A percentile compares a stretch with the other conserved stretches of the same genome.
These are phyloP conservation scores for Aureobasidium sp. DNA, from an alignment of 2,329 filamentous ascomycete species.

Conservation along the genomic window DNA sequence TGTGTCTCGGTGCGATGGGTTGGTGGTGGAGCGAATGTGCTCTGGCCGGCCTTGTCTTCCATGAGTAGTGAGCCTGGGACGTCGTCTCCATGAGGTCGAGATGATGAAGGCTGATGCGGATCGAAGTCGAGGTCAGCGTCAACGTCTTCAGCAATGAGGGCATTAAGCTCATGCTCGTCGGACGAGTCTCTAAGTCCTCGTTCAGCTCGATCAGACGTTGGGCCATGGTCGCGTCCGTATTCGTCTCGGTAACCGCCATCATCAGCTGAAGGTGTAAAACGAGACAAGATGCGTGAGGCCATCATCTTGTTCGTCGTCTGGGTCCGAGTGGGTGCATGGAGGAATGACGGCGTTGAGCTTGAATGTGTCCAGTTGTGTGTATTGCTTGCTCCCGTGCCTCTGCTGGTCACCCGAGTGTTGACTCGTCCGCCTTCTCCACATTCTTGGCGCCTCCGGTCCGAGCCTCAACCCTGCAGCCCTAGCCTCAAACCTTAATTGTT, in stretches of 20 bases:
- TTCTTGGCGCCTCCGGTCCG: not conserved
- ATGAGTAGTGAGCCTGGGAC: slow-evolving; percentile 58
- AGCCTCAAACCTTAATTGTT: not conserved
- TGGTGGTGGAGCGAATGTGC: slow-evolving; percentile 17
- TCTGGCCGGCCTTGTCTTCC: slow-evolving; percentile 36
- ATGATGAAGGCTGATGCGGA: not conserved
- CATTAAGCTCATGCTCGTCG: slow-evolving; percentile 51
- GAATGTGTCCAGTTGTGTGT: not conserved
- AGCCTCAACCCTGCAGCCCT: not conserved
- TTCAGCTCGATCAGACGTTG: slow-evolving; percentile 31
- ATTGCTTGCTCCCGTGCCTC: not conserved
- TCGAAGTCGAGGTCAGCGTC: slow-evolving; percentile 12
- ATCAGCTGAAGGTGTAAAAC: slow-evolving; percentile 38
- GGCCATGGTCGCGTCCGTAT: slow-evolving; percentile 30
- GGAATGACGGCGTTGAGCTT: not conserved
- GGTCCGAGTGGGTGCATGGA: not conserved
- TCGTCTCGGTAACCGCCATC: slow-evolving; percentile 33
- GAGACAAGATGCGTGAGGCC: slow-evolving; percentile 48
- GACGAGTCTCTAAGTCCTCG: slow-evolving; percentile 44
- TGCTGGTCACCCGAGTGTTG: slow-evolving; percentile 9
- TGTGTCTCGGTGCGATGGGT: slow-evolving; percentile 33
- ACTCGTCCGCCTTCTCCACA: not conserved
- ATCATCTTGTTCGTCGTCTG: slow-evolving; percentile 32
- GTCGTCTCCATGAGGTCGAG: slow-evolving; percentile 6
- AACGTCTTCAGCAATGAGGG: slow-evolving; percentile 44